Evolutionary conservation across 2,329 filamentous ascomycete species (phyloP), one percentile per base, ranked within the genome.

Genomic region (Epichloe coenophiala): DNA sequence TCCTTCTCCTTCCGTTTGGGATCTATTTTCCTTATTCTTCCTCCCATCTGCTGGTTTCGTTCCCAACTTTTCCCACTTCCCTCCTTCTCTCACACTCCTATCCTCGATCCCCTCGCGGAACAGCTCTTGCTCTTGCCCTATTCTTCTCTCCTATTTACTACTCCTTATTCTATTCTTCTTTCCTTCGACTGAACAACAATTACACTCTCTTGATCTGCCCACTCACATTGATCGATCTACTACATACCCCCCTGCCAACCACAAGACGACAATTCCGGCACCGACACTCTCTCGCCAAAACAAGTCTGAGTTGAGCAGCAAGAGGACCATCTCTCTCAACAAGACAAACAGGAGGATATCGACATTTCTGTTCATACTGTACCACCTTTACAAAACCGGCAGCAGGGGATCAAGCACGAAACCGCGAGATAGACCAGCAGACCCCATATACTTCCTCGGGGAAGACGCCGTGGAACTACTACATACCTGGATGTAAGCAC

Each of bases 21-120:
- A 46, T 51, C 38, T 45, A 40, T 49, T 51, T 53, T 46, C 48
- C 47, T 53, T 41, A 23, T 52, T 51, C 48, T 49, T 48, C 39
- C 40, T 36, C 47, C 51, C 48, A 44, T 55, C 51, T n/a, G 39
- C 40, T 49, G 40, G 33, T 49, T 43, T 49, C 40, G 45, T 51
- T 48, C 48, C 45, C n/a, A 46, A 49, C 36, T 52, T 52, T 40
- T 45, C 40, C 23, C 45, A 50, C 50, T 51, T 39, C 40, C 49
- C 50, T 39, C 45, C 50, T 46, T 43, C 42, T 27, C 41, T 36
- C 37, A 39, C 39, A 49, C 49, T 44, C 47, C 43, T 48, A 49
- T 43, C 15, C 39, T 45, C 17, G 21, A 36, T 6, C 21, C 35
- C 38, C 21, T 12, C 15, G 17, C 9, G 23, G 19, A 41, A 42